Conservation (phyloP, 495 filamentous ascomycete genomes). For the Xeromyces bisporus region DNA sequence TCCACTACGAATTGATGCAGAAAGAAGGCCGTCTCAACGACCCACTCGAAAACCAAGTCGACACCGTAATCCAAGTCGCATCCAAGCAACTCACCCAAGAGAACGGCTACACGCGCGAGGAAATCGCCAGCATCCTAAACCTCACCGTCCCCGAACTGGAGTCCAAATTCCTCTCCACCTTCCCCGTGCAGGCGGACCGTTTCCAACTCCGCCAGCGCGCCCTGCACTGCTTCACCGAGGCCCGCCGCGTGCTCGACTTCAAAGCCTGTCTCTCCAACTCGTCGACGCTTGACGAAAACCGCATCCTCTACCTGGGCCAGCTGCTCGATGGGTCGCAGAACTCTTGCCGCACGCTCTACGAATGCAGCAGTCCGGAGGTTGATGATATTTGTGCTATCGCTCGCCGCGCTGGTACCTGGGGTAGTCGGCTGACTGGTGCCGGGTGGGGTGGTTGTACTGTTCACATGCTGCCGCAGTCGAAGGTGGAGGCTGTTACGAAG, state of each 20-base stretch:
- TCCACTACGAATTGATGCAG: slow-evolving; percentile 66
- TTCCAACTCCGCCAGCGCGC: slow-evolving; percentile 81
- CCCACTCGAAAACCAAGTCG: slow-evolving; percentile 47
- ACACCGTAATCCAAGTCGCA: slow-evolving; percentile 46
- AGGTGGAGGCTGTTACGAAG: slow-evolving; percentile 62
- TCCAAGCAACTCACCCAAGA: slow-evolving; percentile 49
- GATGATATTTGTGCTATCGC: slow-evolving; percentile 77
- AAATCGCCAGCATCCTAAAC: slow-evolving; percentile 59
- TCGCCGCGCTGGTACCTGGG: slow-evolving; percentile 58
- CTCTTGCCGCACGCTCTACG: slow-evolving; percentile 68
- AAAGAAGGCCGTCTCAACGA: slow-evolving; percentile 38
- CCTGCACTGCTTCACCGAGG: slow-evolving; percentile 79
- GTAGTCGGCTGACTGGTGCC: slow-evolving; percentile 77
- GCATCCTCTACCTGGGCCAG: slow-evolving; percentile 56
- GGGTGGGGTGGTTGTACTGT: slow-evolving; percentile 96
- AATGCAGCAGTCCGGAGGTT: slow-evolving; percentile 80
- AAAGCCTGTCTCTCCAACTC: slow-evolving; percentile 45
- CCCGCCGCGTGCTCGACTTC: slow-evolving; percentile 71
- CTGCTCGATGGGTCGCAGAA: slow-evolving; percentile 80
- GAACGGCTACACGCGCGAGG: slow-evolving; percentile 73
- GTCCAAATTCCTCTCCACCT: slow-evolving; percentile 56
- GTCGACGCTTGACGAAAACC: slow-evolving; percentile 35
- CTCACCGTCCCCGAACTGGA: slow-evolving; percentile 56
- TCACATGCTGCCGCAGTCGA: slow-evolving; percentile 74
- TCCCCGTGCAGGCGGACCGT: slow-evolving; percentile 73